Evolutionary conservation across 768 basidiomycete genomes (phyloP).

Genomic region (Mycena indigotica): DNA sequence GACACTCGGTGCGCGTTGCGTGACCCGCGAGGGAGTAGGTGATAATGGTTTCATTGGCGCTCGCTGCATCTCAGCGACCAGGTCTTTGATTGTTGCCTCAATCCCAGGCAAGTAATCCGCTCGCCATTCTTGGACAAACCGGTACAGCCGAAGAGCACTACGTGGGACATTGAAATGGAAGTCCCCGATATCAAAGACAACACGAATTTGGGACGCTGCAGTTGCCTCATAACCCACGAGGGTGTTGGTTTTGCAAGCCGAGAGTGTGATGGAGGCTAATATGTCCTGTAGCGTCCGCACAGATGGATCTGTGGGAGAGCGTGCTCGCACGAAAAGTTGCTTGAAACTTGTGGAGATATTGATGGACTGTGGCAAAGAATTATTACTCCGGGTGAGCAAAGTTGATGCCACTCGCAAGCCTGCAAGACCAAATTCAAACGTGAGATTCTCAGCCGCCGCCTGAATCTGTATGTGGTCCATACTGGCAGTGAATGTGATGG

Average conservation of each 20-base stretch:
- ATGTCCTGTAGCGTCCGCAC: conserved; percentile 51
- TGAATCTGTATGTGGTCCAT: conserved; percentile 52
- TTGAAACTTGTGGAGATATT: conserved; percentile 52
- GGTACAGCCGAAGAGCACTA: conserved; percentile 77
- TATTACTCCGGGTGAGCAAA: conserved; percentile 32
- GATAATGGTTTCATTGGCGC: conserved; percentile 39
- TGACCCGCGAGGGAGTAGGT: conserved; percentile 31
- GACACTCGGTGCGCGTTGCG: conserved; percentile 33
- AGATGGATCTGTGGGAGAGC: conserved; percentile 46
- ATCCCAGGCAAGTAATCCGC: conserved; percentile 77
- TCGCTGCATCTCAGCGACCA: conserved; percentile 64
- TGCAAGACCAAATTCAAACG: conserved; percentile 59
- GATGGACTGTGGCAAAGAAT: conserved; percentile 41
- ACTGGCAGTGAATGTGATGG: conserved; percentile 41
- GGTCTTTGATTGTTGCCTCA: conserved; percentile 62
- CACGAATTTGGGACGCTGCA: conserved; percentile 40
- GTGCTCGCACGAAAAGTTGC: conserved; percentile 60
- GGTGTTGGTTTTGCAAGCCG: conserved; percentile 46
- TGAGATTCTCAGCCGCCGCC: conserved; percentile 70
- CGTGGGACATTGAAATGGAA: conserved; percentile 69
- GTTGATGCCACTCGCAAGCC: conserved; percentile 42
- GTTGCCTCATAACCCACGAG: conserved; percentile 50
- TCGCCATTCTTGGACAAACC: conserved; percentile 81
- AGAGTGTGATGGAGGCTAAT: conserved; percentile 61
- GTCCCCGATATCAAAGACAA: conserved; percentile 47